phyloP scores from a whole-genome alignment of 177 flowering plant genomes.

The Telopea speciosissima region DNA sequence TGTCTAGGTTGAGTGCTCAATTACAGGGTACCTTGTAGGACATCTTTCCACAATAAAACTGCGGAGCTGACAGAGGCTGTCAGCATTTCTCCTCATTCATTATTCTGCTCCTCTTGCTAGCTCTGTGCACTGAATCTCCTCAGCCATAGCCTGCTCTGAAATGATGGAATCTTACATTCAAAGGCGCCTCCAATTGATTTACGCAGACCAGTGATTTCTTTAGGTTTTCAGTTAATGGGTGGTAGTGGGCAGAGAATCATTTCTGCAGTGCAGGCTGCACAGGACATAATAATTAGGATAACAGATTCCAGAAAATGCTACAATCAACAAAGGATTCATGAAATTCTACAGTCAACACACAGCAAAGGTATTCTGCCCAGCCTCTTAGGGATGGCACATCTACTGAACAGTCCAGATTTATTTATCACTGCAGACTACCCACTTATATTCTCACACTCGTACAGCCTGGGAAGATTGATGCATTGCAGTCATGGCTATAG shows the following conservation, averaged over 20 bases:
- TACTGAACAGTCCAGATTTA: not conserved
- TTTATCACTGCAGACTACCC: not conserved
- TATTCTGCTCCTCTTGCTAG: too few relatives aligned
- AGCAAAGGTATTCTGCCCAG: not conserved
- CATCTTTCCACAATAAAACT: too few relatives aligned
- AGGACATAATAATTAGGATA: not conserved
- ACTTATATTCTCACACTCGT: not conserved
- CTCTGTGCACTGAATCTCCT: too few relatives aligned
- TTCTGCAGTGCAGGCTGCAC: not conserved
- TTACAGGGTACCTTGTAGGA: too few relatives aligned
- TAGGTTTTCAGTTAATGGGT: not conserved
- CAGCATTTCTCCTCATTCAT: too few relatives aligned
- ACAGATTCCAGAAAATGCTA: not conserved
- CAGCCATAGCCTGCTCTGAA: too few relatives aligned
- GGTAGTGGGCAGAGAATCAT: not conserved
- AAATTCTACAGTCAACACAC: not conserved
- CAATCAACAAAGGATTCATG: not conserved
- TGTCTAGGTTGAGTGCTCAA: too few relatives aligned
- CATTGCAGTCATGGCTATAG: not conserved
- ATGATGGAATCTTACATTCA: too few relatives aligned
- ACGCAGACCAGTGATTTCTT: too few relatives aligned
- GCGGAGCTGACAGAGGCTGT: too few relatives aligned
- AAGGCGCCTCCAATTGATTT: too few relatives aligned
- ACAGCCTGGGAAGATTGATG: not conserved
- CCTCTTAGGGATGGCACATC: not conserved